Base-by-base conservation (phyloP, 1,139 yeast species). In the Suhomyces terraborum region DNA sequence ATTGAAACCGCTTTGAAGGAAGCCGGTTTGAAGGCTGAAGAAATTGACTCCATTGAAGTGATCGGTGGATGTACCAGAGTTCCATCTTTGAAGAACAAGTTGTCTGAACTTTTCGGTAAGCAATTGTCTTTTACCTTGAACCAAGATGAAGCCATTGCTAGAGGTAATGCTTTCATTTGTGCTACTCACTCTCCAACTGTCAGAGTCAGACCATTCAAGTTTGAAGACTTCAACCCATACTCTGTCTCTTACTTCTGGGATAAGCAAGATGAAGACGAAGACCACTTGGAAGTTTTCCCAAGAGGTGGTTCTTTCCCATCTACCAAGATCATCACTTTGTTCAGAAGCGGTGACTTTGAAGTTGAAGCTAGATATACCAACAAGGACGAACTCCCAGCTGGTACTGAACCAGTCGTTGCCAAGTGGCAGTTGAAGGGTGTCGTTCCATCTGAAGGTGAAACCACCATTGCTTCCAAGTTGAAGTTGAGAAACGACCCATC, bases 51-150 rank as follows among this genome's bases (percentile, higher is more conserved):
- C 44, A 82, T 93, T 56, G 99, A 93, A 75, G 82, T 93, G 49
- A 85, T 93, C 62, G 99, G 99, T 74, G 99, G 99, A 56, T 87
- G 95, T 66, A 87, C 98, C 56, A 89, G 99, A 79, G 95, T 93
- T 54, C 99, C 99, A 63, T 74, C 87, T 45, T 77, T 93, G 66
- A 93, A 93, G 80, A 79, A 82, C 55, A 84, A 80, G 64, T 77
- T 93, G 57, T 59, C 84, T 55, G 87, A 85, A 62, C 76, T 87
- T 51, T 88, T 93, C 64, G 89, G 88, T 63, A 88, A 88, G 77
- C 84, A 76, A 56, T 79, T 93, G 63, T 88, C 97, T 33, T 87
- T 88, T 76, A 94, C 98, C 56, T 82, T 94, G 72, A 93, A 94
- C 80, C 98, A 91, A 76, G 99, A 93, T 65, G 99, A 93, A 79